Evolutionary conservation across 345 rosid genomes (phyloP), one percentile per base, ranked within the genome.

Genomic region (Dimocarpus longan): DNA sequence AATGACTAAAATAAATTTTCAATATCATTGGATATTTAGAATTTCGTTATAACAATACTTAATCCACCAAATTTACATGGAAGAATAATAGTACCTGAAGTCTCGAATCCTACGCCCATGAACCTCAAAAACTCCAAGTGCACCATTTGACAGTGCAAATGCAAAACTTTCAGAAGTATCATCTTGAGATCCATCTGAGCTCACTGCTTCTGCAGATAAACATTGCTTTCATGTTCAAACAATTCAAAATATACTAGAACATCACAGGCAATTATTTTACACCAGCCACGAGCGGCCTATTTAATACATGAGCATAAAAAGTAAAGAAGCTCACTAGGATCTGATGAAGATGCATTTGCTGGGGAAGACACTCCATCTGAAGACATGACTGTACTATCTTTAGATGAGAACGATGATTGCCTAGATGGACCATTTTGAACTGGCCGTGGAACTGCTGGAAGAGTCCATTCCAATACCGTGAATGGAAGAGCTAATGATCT

Each of bases 401-500:
- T 89, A 44, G 79, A 80, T 67, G 87, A 80, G 50, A 82, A 62
- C 9, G 84, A 79, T 48, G 82, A 76, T 78, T 89, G 95, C 80
- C 83, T 86, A 69, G 92, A 82, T 56, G 89, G 89, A 78, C 82
- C 88, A 80, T 82, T 85, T 85, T 85, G 95, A 82, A 74, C 84
- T 84, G 94, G 91, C 74, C 90, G 88, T 11, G 98, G 99, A 87
- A 91, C 92, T 76, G 98, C 89, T 76, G 99, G 99, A 84, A 96
- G 99, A 76, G 98, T 96, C 99, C 98, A 96, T 88, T 96, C 99
- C 89, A 96, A 85, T 81, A 94, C 99, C 79, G 99, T 92, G 92
- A 96, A 96, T 81, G 98, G 98, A 88, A 95, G 98, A 83, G 99
- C 99, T 90, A 96, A 90, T 79, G 99, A 94, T 94, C 99, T 94